phyloP scores from a whole-genome alignment of 2,329 filamentous ascomycete genomes.

The Aspergillus sergii region DNA sequence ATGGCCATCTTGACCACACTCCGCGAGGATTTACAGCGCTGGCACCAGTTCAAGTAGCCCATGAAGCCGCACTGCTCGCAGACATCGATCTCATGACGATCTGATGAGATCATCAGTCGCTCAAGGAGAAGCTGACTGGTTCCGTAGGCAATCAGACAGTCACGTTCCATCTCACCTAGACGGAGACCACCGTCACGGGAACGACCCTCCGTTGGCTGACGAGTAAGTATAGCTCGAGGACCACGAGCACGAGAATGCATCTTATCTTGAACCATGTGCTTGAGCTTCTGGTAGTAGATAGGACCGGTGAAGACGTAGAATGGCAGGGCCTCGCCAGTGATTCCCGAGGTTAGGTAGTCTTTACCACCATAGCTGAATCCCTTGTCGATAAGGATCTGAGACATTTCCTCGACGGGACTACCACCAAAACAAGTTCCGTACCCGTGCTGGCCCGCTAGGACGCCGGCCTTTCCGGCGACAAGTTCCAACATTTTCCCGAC shows the following conservation, averaged over 20 bases:
- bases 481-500: conserved; percentile 97
- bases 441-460: conserved; percentile 80
- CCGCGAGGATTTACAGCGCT: conserved; percentile 83
- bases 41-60: conserved; percentile 93
- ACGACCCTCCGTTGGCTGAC: conserved; percentile 94
- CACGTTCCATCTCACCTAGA: conserved; percentile 97
- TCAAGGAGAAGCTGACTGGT: conserved; percentile 90
- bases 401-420: conserved; percentile 87
- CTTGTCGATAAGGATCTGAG: conserved; percentile 76
- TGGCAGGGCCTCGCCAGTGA: conserved; percentile 90
- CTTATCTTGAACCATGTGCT: conserved; percentile 99
- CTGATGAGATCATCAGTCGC: conserved; percentile 90
- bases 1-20: conserved; percentile 91
- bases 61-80: conserved; percentile 94
- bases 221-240: conserved; percentile 85
- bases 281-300: conserved; percentile 99
- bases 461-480: conserved; percentile 88
- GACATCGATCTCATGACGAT: conserved; percentile 88
- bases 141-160: conserved; percentile 96
- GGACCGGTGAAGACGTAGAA: conserved; percentile 98
- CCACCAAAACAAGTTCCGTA: conserved; percentile 88
- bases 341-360: conserved; percentile 92
- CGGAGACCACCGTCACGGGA: conserved; percentile 89
- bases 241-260: conserved; percentile 96
- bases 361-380: conserved; percentile 98